Evolutionary conservation across 2,329 filamentous ascomycete genomes (phyloP), one percentile per base, ranked within the genome.

Genomic region (Ceratocystis cubensis): DNA sequence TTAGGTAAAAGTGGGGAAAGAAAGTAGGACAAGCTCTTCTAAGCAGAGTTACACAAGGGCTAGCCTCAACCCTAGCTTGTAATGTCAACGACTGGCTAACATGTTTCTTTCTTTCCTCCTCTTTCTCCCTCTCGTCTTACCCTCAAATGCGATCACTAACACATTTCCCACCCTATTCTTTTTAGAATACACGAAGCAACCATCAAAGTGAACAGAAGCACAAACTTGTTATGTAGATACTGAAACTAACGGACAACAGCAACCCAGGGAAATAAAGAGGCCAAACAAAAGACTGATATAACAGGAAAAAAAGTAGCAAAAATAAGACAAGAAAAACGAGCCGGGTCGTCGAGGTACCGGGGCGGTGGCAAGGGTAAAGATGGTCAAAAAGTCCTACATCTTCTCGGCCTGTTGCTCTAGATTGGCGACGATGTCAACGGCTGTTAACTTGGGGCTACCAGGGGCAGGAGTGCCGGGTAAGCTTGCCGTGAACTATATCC

Each of bases 391-490:
- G 1, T 3, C 64, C 68, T 68, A 71, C 67, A 71, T 71, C 37
- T 64, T 64, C 59, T 68, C 68, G 5, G 69, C 71, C 69, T 71
- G 69, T 20, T 69, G 69, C 61, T 73, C 70, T 69, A 72, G 61
- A 20, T 69, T 65, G 20, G 66, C 70, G 20, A 65, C 62, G 30
- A 56, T 33, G n/a, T 45, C 62, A n/a, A 53, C 56, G 28, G 61
- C 70, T 59, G 45, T 50, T 30, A 10, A 25, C n/a, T 48, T 50
- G 7, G 66, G 59, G 46, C 57, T 63, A 7, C 66, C 64, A 13
- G 59, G 45, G 8, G 25, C 57, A 25, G 66, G 66, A 17, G 67
- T 66, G 25, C 63, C 61, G 44, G 67, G 64, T 28, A 44, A 15
- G 53, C 67, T 68, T 50, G 67, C 48, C 46, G 61, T 37, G 28